A percentile compares a stretch with the other conserved stretches of the same genome.
Conservation (phyloP, 345 rosid genomes). For the Melastoma malabathricum region DNA sequence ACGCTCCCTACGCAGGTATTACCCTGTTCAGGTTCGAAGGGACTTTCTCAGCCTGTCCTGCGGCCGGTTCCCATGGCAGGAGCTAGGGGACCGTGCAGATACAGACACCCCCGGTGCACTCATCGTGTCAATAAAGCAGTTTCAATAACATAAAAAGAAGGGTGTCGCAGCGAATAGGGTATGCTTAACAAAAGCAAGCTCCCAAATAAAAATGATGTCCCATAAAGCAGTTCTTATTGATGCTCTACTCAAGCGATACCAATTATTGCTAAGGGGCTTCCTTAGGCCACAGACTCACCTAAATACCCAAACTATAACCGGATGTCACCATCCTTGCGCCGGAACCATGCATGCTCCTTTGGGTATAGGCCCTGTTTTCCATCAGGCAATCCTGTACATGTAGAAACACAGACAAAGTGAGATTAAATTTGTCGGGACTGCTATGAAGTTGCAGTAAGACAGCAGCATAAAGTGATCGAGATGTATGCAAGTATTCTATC, state of each 20-base stretch:
- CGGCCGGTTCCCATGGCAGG: conserved; percentile 6
- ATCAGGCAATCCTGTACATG: conserved; percentile 4
- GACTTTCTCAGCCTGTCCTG: conserved; percentile 98
- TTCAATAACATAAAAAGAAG: not conserved
- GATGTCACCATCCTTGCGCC: conserved; percentile 3
- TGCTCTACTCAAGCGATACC: not conserved
- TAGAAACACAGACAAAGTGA: not conserved
- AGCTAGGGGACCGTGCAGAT: conserved; percentile 18
- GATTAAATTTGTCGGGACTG: too few species aligned
- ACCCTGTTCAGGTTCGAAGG: conserved; percentile 99
- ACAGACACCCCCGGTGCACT: conserved; percentile 99
- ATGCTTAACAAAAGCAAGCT: too few species aligned
- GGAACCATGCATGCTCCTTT: not conserved
- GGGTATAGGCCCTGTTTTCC: not conserved
- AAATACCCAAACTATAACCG: conserved; percentile 17
- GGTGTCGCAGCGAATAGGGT: too few species aligned
- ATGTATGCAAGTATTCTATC: not conserved
- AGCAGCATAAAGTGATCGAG: too few species aligned
- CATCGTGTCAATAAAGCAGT: conserved; percentile 32
- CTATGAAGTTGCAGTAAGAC: too few species aligned
- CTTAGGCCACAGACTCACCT: conserved; percentile 47
- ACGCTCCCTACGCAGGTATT: conserved; percentile 99
- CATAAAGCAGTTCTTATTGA: not conserved
- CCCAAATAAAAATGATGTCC: not conserved
- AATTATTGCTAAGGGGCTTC: not conserved